Percentiles rank a stretch among this genome's conserved stretches.
Conservation (phyloP, 2,329 filamentous ascomycete species). For the Aspergillus persii region DNA sequence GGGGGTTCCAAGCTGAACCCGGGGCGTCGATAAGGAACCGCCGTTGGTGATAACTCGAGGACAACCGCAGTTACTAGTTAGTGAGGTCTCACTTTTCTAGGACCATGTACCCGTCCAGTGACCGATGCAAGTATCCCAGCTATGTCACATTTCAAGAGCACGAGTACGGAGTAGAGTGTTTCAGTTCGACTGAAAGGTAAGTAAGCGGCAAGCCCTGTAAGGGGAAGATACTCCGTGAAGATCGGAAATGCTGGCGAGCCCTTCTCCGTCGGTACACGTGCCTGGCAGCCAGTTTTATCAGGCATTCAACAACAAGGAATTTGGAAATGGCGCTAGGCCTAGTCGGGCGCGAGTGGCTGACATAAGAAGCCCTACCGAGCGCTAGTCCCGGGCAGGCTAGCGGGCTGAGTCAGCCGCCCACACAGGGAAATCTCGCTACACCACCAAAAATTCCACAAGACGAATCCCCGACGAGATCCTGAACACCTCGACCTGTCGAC, state of each 20-base stretch:
- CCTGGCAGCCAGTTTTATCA: neutral
- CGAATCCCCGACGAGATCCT: constrained; percentile 34
- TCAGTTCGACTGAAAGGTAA: too few relatives aligned
- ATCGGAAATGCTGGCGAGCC: too few relatives aligned
- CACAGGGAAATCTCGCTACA: constrained; percentile 42
- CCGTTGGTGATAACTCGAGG: neutral
- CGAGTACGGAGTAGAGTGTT: neutral
- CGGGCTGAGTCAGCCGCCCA: constrained; percentile 36
- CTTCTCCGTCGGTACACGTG: neutral
- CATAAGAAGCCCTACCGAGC: constrained; percentile 25
- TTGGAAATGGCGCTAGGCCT: neutral
- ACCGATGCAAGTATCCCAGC: neutral
- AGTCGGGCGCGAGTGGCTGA: constrained; percentile 17
- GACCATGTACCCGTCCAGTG: neutral
- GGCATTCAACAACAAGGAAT: neutral
- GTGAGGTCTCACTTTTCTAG: neutral
- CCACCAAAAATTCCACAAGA: constrained; percentile 39
- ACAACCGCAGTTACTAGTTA: too few relatives aligned
- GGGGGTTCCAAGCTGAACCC: neutral
- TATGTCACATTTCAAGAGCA: neutral
- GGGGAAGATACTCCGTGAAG: too few relatives aligned
- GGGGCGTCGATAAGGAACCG: neutral
- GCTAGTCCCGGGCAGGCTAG: constrained; percentile 26
- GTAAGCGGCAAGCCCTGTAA: too few relatives aligned
- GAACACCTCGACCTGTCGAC: constrained; percentile 40